Evolutionary conservation across 768 basidiomycete genomes (phyloP), one percentile per base, ranked within the genome.

Genomic region (Mrakia frigida): DNA sequence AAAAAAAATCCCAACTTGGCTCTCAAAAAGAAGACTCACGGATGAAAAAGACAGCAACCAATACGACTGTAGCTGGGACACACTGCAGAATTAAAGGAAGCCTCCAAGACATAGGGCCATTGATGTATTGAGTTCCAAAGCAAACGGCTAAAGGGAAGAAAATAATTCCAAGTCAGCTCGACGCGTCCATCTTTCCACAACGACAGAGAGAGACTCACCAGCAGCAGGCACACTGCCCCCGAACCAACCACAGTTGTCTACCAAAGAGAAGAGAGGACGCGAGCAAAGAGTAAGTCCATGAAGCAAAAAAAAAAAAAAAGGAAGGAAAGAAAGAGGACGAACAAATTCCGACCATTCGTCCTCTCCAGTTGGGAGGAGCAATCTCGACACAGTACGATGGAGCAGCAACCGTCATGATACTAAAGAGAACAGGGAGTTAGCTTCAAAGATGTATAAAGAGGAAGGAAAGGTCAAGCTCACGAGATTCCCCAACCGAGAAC

Each of bases 331-430:
- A n/a, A n/a, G n/a, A n/a, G n/a, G n/a, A n/a, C 46, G 18, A 50
- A 50, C 46, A 50, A 3, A 68, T 18, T 23, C 61, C 37, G 18
- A 69, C 75, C 56, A 70, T 61, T 35, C 52, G 37, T 35, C 69
- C 69, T 21, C 69, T 6, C 75, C 75, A 76, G 83, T 87, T 87
- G 25, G 88, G 87, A 63, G 89, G 89, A 18, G 87, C 86, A 81
- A 89, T 87, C 81, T 89, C 89, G 28, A 87, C 86, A 13, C 86
- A 86, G 80, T 88, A 89, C 3, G 84, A 81, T 10, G 82, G 81
- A 35, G 82, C 82, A 35, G 80, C 82, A 25, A 68, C 65, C 33
- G 56, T 63, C 31, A 63, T 33, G 61, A 63, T 37, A 5, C 31
- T 63, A 33, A 21, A 33, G 18, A 31, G 33, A 33, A 21, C 6